These are phyloP conservation scores for Lasiosphaeriaceae sp. DNA, from an alignment of 495 filamentous ascomycete species.

Conservation along the genomic window DNA sequence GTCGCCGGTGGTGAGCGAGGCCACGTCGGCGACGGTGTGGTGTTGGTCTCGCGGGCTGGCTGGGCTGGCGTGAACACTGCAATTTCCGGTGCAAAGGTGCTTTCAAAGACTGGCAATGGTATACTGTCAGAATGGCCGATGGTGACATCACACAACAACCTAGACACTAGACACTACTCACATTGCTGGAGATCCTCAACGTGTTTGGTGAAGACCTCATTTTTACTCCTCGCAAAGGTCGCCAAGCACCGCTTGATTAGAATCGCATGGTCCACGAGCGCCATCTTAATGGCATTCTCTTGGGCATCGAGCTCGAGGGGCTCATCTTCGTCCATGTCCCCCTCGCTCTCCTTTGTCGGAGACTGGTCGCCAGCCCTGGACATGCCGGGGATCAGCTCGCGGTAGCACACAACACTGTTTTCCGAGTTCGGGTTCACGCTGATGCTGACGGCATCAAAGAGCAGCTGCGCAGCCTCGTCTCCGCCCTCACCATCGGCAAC, in stretches of 20 bases:
- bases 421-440: constrained; percentile 66
- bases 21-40: constrained; percentile 41
- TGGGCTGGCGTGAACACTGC: constrained; percentile 46
- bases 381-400: constrained; percentile 59
- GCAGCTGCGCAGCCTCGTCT: constrained; percentile 49
- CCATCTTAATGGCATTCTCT: constrained; percentile 79
- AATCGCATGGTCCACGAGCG: constrained; percentile 84
- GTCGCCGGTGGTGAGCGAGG: constrained; percentile 32
- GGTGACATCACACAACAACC: constrained; percentile 19
- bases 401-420: constrained; percentile 70
- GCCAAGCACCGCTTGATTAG: constrained; percentile 78
- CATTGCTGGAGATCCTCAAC: constrained; percentile 47
- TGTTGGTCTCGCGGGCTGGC: constrained; percentile 25
- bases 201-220: constrained; percentile 38
- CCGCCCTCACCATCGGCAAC: constrained; percentile 70
- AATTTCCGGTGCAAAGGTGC: constrained; percentile 60
- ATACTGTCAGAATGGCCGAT: not conserved
- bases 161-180: constrained; percentile 40
- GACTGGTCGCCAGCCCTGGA: constrained; percentile 36
- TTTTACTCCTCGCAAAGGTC: constrained; percentile 60
- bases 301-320: constrained; percentile 57
- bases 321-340: constrained; percentile 46
- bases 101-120: constrained; percentile 49
- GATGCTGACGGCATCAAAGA: constrained; percentile 70
- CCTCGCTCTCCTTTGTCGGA: constrained; percentile 38